Base-by-base conservation (phyloP, 2,329 filamentous ascomycete species). In the Zymoseptoria ardabiliae region DNA sequence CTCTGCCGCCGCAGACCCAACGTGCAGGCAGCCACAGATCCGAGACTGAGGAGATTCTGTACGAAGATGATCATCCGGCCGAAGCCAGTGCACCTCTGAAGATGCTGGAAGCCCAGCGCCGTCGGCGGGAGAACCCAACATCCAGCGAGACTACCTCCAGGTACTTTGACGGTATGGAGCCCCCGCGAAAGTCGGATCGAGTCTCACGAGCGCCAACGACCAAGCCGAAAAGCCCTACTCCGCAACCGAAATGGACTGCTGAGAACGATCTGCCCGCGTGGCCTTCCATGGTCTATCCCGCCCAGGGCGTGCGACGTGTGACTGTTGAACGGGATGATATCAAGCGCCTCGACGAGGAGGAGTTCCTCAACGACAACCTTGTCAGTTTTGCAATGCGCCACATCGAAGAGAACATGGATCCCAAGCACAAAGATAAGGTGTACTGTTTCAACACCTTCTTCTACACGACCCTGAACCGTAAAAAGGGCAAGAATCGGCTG, bases 381-480 rank as follows among this genome's bases (percentile, higher is more conserved):
- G 89, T 99, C 65, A 86, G 84, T 55, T 97, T 97, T 71, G 96
- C 95, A 70, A 79, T 96, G 58, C 85, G 88, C 60, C 72, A 62
- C 50, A 65, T 71, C 28, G 65, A 72, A 54, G 69, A 72, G 55
- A 64, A 64, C 19, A 69, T 73, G 64, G 50, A 45, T 11, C 60
- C 68, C 1, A 63, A 66, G 63, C 73, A 77, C 48, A 76, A 80
- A 10, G 78, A 80, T 1, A 80, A 83, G 0, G 85, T 96, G 3
- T 90, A 95, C 71, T 89, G 96, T 66, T 93, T 96, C 78, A 97
- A 92, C 71, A 94, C 90, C 0, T 96, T 91, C 74, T 97, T 97
- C 74, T 97, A 89, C 70, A 85, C 87, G 20, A 87, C 86, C 53
- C 80, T 97, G 51, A 90, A 83, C 19, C 75, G 74, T 7, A 73